Conservation (phyloP, 2,329 filamentous ascomycete genomes). For the Blumeriella jaapii region DNA sequence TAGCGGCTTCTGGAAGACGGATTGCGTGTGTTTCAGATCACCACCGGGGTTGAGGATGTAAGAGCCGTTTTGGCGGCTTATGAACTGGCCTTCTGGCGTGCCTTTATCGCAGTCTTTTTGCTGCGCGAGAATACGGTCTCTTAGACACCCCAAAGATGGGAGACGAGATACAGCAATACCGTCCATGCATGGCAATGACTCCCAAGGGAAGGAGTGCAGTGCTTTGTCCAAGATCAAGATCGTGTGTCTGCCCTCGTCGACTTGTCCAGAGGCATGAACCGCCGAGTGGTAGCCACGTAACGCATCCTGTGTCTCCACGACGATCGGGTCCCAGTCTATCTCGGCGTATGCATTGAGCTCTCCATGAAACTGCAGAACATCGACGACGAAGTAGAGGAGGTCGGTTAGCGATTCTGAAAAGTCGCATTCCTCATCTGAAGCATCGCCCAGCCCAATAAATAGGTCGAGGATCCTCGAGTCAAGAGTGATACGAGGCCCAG, state of each 20-base stretch:
- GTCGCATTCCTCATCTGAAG: constrained; percentile 54
- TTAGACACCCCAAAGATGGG: constrained; percentile 73
- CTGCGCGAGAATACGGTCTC: constrained; percentile 52
- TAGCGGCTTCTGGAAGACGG: constrained; percentile 59
- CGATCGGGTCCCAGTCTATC: constrained; percentile 88
- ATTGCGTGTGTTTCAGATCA: constrained; percentile 71
- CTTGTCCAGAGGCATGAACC: constrained; percentile 27
- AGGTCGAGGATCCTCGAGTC: constrained; percentile 68
- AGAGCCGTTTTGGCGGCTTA: constrained; percentile 44
- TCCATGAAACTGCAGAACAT: constrained; percentile 92
- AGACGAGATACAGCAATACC: constrained; percentile 73
- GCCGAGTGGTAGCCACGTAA: constrained; percentile 62
- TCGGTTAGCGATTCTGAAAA: constrained; percentile 87
- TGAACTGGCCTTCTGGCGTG: constrained; percentile 38
- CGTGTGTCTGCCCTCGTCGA: constrained; percentile 49
- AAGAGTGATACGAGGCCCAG: constrained; percentile 34
- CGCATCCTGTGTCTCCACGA: constrained; percentile 77
- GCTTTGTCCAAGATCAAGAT: constrained; percentile 86
- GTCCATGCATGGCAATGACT: constrained; percentile 79
- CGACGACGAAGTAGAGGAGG: constrained; percentile 88
- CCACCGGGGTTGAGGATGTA: constrained; percentile 86
- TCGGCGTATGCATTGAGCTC: constrained; percentile 96
- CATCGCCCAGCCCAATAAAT: constrained; percentile 74
- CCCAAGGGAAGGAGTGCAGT: constrained; percentile 89
- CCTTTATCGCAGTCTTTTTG: constrained; percentile 10